Base-by-base conservation (phyloP, 495 filamentous ascomycete genomes). In the Aspergillus funiculosus region DNA sequence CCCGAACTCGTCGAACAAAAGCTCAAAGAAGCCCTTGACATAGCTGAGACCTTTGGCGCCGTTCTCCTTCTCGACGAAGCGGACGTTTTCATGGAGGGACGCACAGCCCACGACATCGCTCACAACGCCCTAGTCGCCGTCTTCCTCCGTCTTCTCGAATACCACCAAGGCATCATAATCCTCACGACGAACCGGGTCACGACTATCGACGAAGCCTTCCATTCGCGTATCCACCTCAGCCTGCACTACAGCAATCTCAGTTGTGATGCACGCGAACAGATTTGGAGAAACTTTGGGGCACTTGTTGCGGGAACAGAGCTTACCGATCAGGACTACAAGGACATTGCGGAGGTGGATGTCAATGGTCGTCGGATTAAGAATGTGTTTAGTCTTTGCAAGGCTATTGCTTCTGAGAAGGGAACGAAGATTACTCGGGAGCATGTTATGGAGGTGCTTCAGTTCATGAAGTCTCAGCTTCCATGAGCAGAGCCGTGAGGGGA, bases 131-230 rank as follows among this genome's bases (percentile, higher is more conserved):
- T 75, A 10, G 72, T 75, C 5, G 69, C 69, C 5, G 68, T 75
- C 26, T 79, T 77, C 57, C 52, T 77, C 25, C 60, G 74, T 42
- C 48, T 78, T 62, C 44, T 79, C 38, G 65, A 78, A 50, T 75
- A 80, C 64, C 53, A 74, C 64, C 68, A 76, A 57, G 80, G 81
- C 18, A 78, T 82, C 43, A 62, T 82, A 48, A 80, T 82, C 62
- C 71, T 80, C 34, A 79, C 76, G 0, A 80, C 74, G 22, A 81
- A 79, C 52, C 70, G 73, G 4, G 59, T 69, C 11, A 58, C 64
- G 5, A 51, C 64, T 25, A 72, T 80, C 45, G 76, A 80, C 22
- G 50, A 62, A 0, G 74, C 74, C 1, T 75, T 80, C 47, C 61
- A 70, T 37, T 71, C 67, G 8, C 70, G 73, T 3, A 74, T 80